Evolutionary conservation across 345 rosid genomes (phyloP).

Genomic region (Aegle marmelos): DNA sequence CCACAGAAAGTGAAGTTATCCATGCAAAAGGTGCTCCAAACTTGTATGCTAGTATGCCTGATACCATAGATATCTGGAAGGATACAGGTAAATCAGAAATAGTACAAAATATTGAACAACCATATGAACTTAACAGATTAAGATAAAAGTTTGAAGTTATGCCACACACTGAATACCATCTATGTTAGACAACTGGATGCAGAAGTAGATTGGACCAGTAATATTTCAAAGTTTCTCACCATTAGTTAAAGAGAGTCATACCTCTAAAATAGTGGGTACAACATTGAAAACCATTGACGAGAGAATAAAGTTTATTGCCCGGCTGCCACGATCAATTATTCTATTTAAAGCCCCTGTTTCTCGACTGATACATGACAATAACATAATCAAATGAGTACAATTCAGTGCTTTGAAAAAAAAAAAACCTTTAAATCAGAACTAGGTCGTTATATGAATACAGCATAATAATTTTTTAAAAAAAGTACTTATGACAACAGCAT

Average conservation of each 20-base stretch:
- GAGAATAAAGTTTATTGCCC: constrained; percentile 95
- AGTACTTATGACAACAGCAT: neutral
- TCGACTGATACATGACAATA: constrained; percentile 52
- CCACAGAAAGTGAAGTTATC: constrained; percentile 94
- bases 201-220: neutral
- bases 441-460: neutral
- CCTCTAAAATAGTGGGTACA: constrained; percentile 93
- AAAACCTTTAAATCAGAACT: neutral
- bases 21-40: constrained; percentile 97
- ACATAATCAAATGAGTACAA: constrained; percentile 10
- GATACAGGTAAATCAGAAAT: constrained; percentile 41
- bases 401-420: neutral
- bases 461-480: neutral
- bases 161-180: neutral
- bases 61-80: constrained; percentile 92
- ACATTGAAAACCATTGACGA: constrained; percentile 97
- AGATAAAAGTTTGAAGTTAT: constrained; percentile 10
- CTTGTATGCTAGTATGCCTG: constrained; percentile 92
- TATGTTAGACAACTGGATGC: constrained; percentile 5
- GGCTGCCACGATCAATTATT: constrained; percentile 97
- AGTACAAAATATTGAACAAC: constrained; percentile 7
- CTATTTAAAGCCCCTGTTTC: constrained; percentile 95
- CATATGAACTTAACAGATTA: neutral
- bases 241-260: constrained; percentile 27
- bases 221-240: constrained; percentile 9